Percentiles rank a stretch among this genome's conserved stretches.
Conservation (phyloP, 805 yeast species). For the Yarrowia deformans region DNA sequence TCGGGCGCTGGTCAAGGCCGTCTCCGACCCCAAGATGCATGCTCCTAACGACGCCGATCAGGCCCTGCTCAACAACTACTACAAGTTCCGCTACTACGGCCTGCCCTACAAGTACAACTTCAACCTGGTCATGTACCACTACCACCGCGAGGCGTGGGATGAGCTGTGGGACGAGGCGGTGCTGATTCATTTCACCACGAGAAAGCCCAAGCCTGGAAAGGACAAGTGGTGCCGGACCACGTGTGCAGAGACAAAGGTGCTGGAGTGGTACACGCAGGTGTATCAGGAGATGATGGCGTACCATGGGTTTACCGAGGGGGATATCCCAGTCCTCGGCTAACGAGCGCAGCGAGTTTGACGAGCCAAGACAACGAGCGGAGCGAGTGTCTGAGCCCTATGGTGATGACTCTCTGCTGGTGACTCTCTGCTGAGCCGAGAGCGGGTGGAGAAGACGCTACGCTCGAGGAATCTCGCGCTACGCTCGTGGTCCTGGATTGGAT, state of each 20-base stretch:
- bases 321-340: constrained; percentile 43
- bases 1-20: constrained; percentile 43
- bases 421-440: too few species aligned
- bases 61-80: constrained; percentile 45
- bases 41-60: constrained; percentile 47
- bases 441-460: too few species aligned
- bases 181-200: constrained; percentile 44
- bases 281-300: constrained; percentile 45
- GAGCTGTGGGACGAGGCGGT: constrained; percentile 46
- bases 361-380: not conserved
- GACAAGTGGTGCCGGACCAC: constrained; percentile 11
- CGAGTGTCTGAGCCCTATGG: not conserved
- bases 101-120: constrained; percentile 46
- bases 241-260: constrained; percentile 30
- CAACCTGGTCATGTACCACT: constrained; percentile 45
- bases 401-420: too few species aligned
- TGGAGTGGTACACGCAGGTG: constrained; percentile 44
- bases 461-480: too few species aligned
- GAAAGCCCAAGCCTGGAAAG: constrained; percentile 42
- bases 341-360: too few species aligned
- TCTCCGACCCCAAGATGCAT: constrained; percentile 46
- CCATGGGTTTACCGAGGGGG: constrained; percentile 42
- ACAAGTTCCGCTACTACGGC: constrained; percentile 42
- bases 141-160: constrained; percentile 44
- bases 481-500: too few species aligned